Evolutionary conservation across 257 asterid species (phyloP).

Genomic region (Pogostemon cablin): DNA sequence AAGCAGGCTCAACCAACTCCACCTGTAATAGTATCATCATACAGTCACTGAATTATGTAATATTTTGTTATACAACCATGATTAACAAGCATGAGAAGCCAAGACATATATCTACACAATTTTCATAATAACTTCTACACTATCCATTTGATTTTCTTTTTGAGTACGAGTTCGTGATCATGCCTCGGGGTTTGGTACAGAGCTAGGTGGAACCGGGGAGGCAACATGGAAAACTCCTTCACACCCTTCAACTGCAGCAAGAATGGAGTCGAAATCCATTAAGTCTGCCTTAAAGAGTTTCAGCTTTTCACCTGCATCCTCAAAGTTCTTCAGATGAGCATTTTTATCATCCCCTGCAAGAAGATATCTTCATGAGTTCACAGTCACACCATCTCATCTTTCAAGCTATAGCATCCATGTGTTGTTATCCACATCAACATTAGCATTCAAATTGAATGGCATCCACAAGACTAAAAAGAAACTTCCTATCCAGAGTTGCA

Average conservation of each 20-base stretch:
- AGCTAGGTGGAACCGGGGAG: conserved; percentile 63
- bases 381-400: neutral
- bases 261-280: conserved; percentile 65
- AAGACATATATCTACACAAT: neutral
- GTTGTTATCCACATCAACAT: conserved; percentile 4
- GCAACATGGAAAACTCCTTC: conserved; percentile 85
- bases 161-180: neutral
- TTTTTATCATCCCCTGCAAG: conserved; percentile 59
- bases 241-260: conserved; percentile 68
- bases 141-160: neutral
- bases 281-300: conserved; percentile 69
- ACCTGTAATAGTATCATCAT: conserved; percentile 48
- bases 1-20: conserved; percentile 77
- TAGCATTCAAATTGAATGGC: neutral
- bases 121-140: neutral
- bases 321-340: conserved; percentile 59
- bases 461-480: neutral
- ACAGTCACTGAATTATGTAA: neutral
- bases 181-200: conserved; percentile 80
- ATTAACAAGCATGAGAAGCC: no score
- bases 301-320: conserved; percentile 56
- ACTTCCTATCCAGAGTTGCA: neutral
- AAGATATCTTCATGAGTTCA: neutral
- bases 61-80: no score
- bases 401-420: no score